Conservation (phyloP, 352 stramenopile species). For the Globisporangium heterothallicum region DNA sequence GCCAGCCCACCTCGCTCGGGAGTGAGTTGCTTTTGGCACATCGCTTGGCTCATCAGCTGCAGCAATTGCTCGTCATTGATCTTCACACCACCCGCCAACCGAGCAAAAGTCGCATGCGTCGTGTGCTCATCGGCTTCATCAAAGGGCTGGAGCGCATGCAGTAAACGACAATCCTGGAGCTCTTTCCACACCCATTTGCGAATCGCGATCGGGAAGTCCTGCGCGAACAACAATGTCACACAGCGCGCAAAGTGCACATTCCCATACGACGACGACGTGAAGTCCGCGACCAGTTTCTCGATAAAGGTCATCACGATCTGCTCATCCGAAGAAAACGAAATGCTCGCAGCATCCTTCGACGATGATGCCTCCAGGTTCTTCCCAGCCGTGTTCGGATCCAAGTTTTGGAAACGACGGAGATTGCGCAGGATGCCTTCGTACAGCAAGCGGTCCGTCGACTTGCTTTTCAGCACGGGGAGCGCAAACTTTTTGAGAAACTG, state of each 20-base stretch:
- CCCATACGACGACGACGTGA: conserved; percentile 59
- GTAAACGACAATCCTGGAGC: conserved; percentile 38
- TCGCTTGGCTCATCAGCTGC: conserved; percentile 40
- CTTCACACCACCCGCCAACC: conserved; percentile 24
- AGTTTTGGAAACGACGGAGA: conserved; percentile 38
- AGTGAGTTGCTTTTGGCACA: conserved; percentile 30
- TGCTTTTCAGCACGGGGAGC: conserved; percentile 18
- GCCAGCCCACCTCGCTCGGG: conserved; percentile 36
- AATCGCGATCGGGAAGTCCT: conserved; percentile 49
- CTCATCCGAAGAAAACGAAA: conserved; percentile 39
- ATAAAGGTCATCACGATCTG: conserved; percentile 60
- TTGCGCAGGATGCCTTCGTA: conserved; percentile 48
- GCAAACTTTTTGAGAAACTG: conserved; percentile 47
- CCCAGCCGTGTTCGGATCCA: conserved; percentile 22
- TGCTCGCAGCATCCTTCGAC: conserved; percentile 2
- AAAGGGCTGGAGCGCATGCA: conserved; percentile 48
- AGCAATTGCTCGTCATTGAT: conserved; percentile 35
- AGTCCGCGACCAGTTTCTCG: conserved; percentile 63
- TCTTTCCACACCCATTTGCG: conserved; percentile 74
- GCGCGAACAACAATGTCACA: conserved; percentile 50
- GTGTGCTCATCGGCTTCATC: conserved; percentile 11
- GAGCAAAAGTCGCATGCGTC: conserved; percentile 20
- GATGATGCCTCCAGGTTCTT: too few species aligned
- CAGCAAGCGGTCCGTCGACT: conserved; percentile 15
- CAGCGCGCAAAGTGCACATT: conserved; percentile 62